phyloP scores from a whole-genome alignment of 257 asterid species.

The Datura wrightii region DNA sequence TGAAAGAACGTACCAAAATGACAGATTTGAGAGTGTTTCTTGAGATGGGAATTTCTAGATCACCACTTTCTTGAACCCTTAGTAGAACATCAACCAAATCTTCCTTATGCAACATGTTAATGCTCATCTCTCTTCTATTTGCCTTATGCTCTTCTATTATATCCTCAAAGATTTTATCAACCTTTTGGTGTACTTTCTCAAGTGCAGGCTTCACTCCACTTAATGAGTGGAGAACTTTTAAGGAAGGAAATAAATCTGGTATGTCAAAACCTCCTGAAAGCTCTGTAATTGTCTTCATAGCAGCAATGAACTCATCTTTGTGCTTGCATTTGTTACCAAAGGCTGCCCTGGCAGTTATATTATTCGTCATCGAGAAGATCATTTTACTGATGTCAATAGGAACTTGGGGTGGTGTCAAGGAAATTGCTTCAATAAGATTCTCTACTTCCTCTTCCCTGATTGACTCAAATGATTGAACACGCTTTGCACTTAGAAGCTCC shows the following conservation, averaged over 20 bases:
- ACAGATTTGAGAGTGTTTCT: not conserved
- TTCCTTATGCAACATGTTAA: constrained; percentile 13
- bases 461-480: constrained; percentile 13
- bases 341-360: constrained; percentile 1
- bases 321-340: constrained; percentile 7
- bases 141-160: not conserved
- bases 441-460: constrained; percentile 24
- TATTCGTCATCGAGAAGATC: constrained; percentile 17
- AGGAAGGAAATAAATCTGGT: constrained; percentile 25
- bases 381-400: constrained; percentile 1
- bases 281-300: not conserved
- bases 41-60: constrained; percentile 22
- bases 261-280: constrained; percentile 9
- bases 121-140: not conserved
- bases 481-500: constrained; percentile 15
- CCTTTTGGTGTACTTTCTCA: not conserved
- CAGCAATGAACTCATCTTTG: constrained; percentile 4
- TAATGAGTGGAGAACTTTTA: constrained; percentile 14
- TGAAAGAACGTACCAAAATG: not conserved
- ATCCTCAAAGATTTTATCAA: not conserved
- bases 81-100: constrained; percentile 20
- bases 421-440: constrained; percentile 6
- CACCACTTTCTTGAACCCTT: constrained; percentile 24
- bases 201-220: constrained; percentile 21
- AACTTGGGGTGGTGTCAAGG: not conserved